Conservation (phyloP, 116 monocot species). For the Papilionanthe hybrid region DNA sequence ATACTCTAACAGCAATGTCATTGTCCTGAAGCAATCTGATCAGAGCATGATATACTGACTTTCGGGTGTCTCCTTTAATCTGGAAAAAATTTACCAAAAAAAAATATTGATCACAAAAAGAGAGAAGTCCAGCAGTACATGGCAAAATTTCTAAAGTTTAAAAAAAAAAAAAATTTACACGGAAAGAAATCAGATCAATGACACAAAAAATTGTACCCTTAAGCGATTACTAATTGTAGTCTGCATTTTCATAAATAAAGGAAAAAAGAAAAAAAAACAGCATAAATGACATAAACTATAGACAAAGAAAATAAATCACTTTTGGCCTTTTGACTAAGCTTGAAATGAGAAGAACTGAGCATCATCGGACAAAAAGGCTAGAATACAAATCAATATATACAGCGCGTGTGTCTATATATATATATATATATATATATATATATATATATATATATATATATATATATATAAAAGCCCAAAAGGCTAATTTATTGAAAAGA, state of each 20-base stretch:
- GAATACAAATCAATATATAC: too few relatives aligned
- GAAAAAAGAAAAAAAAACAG: neutral
- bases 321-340: neutral
- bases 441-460: too few relatives aligned
- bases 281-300: neutral
- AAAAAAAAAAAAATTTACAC: neutral
- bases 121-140: neutral
- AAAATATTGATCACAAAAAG: neutral
- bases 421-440: too few relatives aligned
- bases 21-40: slow-evolving; percentile 83
- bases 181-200: neutral
- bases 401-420: too few relatives aligned
- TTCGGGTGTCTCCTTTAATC: slow-evolving; percentile 86
- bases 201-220: neutral
- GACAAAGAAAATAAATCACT: neutral
- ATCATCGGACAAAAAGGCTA: too few relatives aligned
- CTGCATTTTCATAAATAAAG: neutral
- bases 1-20: slow-evolving; percentile 94
- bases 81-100: slow-evolving; percentile 19
- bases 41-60: slow-evolving; percentile 71
- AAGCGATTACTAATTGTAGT: neutral
- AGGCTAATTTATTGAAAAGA: too few relatives aligned
- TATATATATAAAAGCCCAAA: too few relatives aligned
- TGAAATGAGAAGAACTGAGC: neutral
- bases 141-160: neutral